Base-by-base conservation (phyloP, 2,329 filamentous ascomycete genomes). In the Hymenoscyphus scutula region DNA sequence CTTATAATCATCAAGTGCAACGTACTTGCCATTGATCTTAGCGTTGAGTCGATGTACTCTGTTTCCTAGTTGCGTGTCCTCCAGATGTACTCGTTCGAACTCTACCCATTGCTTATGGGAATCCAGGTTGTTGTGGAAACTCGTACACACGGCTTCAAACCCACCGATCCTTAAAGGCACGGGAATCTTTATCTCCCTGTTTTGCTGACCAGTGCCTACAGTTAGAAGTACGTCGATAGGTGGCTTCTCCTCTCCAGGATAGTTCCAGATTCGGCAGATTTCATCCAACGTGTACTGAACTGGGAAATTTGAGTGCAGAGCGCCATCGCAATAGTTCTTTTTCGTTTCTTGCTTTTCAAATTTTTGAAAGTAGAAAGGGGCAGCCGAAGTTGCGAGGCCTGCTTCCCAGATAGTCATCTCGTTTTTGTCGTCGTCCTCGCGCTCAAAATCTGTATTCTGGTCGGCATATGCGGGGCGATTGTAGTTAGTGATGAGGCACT, bases 341-440 rank as follows among this genome's bases (percentile, higher is more conserved):
- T 62, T 64, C 17, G 57, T 68, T 25, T 65, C 60, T 7, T 32
- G 7, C 53, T 69, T 69, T 34, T 63, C 62, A 48, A 68, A 69
- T 19, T 60, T 58, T 5, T 54, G 64, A 19, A 70, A 63, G 59
- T 70, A 70, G 58, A 65, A 67, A 3, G 68, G 68, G 4, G 68
- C 68, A 11, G 68, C 64, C 1, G 67, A 60, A 2, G 68, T 70
- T 32, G 68, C 67, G 17, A 70, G 48, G 19, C 61, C 67, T 27
- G 68, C 68, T 51, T 70, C 68, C 68, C 68, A 70, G 27, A 68
- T 63, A 48, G 65, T 65, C 63, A 65, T 62, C 30, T 67, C 64
- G 15, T 68, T 62, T 11, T 64, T 56, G 8, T 56, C 45, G 5
- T 62, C 59, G n/a, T 67, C 64, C 34, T 67, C 64, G 29, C 62